Evolutionary conservation across 1,284 basidiomycete species (phyloP).

Genomic region (Phellopilus nigrolimitatus): DNA sequence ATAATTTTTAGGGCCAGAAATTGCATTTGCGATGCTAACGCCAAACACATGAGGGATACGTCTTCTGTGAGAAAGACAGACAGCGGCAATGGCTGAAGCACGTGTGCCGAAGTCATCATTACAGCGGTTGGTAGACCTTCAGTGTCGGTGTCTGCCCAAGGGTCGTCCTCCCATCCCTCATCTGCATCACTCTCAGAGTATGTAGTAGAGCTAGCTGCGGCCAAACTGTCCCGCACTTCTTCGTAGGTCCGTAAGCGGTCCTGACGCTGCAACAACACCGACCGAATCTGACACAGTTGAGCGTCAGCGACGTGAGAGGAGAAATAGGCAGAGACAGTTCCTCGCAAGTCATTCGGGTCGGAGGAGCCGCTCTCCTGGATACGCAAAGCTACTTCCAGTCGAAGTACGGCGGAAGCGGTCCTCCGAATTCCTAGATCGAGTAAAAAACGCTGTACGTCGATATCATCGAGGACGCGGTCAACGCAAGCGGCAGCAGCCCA

Average conservation of each 20-base stretch:
- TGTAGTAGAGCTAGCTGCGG: slow-evolving; percentile 24
- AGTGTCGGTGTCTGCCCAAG: slow-evolving; percentile 54
- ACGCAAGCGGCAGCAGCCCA: slow-evolving; percentile 70
- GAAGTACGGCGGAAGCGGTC: slow-evolving; percentile 43
- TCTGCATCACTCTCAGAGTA: slow-evolving; percentile 36
- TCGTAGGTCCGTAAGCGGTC: slow-evolving; percentile 66
- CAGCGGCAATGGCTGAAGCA: slow-evolving; percentile 39
- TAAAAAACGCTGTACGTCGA: slow-evolving; percentile 49
- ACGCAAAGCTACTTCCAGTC: slow-evolving; percentile 37
- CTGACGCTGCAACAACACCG: slow-evolving; percentile 53
- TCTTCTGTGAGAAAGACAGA: slow-evolving; percentile 59
- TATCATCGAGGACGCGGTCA: slow-evolving; percentile 61
- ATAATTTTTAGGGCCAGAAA: slow-evolving; percentile 57
- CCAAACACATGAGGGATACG: slow-evolving; percentile 54
- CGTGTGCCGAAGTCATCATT: not conserved
- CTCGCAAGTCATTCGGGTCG: slow-evolving; percentile 3
- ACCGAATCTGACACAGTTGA: slow-evolving; percentile 57
- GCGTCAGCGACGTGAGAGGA: slow-evolving; percentile 49
- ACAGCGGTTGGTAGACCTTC: slow-evolving; percentile 21
- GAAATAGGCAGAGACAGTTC: slow-evolving; percentile 46
- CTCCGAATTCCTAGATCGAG: slow-evolving; percentile 59
- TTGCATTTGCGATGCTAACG: slow-evolving; percentile 59
- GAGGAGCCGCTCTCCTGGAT: slow-evolving; percentile 19
- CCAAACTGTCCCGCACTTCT: slow-evolving; percentile 45
- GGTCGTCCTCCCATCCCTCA: slow-evolving; percentile 75